These are phyloP conservation scores for Exophiala calicioides DNA, from an alignment of 2,329 filamentous ascomycete genomes.

Conservation along the genomic window DNA sequence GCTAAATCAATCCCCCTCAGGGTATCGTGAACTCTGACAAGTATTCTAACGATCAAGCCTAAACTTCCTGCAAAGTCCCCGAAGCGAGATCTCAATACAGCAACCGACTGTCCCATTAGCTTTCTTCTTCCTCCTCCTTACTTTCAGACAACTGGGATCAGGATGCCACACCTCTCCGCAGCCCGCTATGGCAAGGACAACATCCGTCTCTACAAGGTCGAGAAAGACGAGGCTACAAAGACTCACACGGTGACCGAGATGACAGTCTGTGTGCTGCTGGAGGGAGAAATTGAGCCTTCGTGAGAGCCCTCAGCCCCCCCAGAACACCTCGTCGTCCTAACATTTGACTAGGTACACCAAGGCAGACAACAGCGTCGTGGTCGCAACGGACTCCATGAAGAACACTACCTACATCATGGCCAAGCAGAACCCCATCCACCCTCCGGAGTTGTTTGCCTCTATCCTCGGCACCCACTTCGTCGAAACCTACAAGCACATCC, in stretches of 20 bases:
- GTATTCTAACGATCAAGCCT: too few species aligned
- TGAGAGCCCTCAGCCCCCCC: conserved; percentile 45
- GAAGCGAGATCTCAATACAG: too few species aligned
- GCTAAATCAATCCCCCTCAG: too few species aligned
- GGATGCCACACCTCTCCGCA: conserved; percentile 43
- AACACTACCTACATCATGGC: conserved; percentile 95
- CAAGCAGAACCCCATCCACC: conserved; percentile 87
- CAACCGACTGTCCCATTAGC: too few species aligned
- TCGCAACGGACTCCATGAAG: conserved; percentile 97
- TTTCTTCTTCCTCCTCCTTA: background rate
- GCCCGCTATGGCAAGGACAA: conserved; percentile 75
- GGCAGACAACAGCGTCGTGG: conserved; percentile 92
- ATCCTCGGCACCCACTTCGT: conserved; percentile 87
- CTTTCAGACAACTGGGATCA: conserved; percentile 3
- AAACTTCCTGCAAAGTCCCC: too few species aligned
- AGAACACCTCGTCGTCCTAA: conserved; percentile 1
- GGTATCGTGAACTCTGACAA: too few species aligned
- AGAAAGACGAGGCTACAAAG: conserved; percentile 73
- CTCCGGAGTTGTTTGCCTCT: conserved; percentile 87
- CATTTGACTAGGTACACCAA: conserved; percentile 70
- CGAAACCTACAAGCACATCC: conserved; percentile 83
- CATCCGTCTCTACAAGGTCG: conserved; percentile 94
- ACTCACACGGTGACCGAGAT: conserved; percentile 88
- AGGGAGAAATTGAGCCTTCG: conserved; percentile 87
- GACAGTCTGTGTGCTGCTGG: conserved; percentile 88